Evolutionary conservation across 1,284 basidiomycete genomes (phyloP).

Genomic region (Ganoderma multipileum): DNA sequence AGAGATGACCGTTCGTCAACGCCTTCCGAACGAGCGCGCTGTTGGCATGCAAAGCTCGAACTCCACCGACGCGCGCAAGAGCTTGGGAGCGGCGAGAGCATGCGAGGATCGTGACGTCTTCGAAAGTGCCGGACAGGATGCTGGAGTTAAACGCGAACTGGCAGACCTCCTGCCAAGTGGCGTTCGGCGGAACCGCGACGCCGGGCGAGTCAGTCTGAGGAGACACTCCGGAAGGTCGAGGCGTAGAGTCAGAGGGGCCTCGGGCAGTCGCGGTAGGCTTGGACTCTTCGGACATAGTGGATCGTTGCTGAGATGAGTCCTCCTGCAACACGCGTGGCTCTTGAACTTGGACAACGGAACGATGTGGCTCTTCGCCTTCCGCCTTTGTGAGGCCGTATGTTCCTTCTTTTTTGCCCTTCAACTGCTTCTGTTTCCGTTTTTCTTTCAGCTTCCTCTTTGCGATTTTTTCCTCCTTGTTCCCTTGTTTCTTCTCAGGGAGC

Average conservation of each 20-base stretch:
- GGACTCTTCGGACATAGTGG: neutral
- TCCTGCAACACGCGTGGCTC: neutral
- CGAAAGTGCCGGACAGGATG: constrained; percentile 17
- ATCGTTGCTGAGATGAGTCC: neutral
- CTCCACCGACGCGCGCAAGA: neutral
- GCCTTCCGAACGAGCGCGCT: neutral
- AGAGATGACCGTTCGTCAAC: neutral
- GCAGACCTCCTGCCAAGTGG: constrained; percentile 12
- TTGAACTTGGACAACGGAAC: neutral
- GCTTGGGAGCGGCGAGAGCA: constrained; percentile 2
- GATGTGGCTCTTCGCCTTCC: neutral
- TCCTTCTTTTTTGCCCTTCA: neutral
- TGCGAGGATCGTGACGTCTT: constrained; percentile 14
- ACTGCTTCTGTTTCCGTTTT: neutral
- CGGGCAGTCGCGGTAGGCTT: neutral
- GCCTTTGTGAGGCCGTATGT: neutral
- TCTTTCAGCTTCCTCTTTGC: neutral
- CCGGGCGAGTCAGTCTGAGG: neutral
- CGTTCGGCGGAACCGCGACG: neutral
- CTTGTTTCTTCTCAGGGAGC: neutral
- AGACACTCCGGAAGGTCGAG: neutral
- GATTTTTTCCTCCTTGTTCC: neutral
- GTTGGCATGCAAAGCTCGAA: constrained; percentile 13
- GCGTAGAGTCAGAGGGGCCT: neutral
- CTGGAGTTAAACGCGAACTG: constrained; percentile 21